These are phyloP conservation scores for Zoysia pacifica DNA, from an alignment of 176 grass and related monocot species.

Conservation along the genomic window DNA sequence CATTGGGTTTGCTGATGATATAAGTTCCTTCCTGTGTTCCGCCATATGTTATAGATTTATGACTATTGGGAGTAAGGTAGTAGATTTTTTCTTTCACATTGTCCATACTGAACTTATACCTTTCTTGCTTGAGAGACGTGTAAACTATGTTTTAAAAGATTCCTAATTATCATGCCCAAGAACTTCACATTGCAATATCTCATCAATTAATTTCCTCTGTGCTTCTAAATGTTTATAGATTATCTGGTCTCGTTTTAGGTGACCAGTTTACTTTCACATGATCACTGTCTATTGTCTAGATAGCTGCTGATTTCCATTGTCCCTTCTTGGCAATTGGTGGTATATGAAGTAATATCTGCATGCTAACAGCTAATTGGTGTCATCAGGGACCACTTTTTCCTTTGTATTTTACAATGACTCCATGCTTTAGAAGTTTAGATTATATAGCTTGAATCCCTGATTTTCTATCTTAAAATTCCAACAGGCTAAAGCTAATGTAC, in stretches of 20 bases:
- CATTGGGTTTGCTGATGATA: constrained; percentile 16
- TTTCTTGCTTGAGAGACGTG: constrained; percentile 1
- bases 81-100: neutral
- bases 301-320: neutral
- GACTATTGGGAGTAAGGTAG: neutral
- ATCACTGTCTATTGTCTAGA: neutral
- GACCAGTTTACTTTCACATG: neutral
- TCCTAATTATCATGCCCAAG: neutral
- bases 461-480: neutral
- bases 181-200: neutral
- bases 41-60: neutral
- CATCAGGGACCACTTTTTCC: neutral
- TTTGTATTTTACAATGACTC: neutral
- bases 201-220: neutral
- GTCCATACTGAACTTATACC: neutral
- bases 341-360: neutral
- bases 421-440: neutral
- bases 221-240: neutral
- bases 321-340: neutral
- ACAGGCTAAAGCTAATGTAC: constrained; percentile 9
- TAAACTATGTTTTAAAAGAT: neutral
- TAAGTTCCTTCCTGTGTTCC: neutral
- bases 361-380: neutral
- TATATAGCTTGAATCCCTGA: neutral
- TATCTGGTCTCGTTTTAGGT: neutral